Evolutionary conservation across 352 stramenopile genomes (phyloP).

Genomic region (Phytophthora podocarpi): DNA sequence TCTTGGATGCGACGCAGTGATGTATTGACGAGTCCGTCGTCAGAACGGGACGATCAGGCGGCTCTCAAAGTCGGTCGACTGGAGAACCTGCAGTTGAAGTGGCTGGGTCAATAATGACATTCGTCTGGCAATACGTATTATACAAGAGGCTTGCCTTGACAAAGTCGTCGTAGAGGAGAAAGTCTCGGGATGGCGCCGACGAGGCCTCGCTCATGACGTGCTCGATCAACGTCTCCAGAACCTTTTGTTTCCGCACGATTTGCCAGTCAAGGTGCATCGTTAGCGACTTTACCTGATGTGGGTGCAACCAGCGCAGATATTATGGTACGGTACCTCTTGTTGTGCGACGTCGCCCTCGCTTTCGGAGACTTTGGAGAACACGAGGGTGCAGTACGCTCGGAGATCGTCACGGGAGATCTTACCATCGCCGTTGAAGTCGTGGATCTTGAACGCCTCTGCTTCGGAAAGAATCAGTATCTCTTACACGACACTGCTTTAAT

Average conservation of each 20-base stretch:
- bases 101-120: constrained; percentile 1
- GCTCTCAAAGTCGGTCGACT: constrained; percentile 69
- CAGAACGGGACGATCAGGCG: constrained; percentile 59
- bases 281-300: not conserved
- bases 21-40: constrained; percentile 29
- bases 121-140: constrained; percentile 6
- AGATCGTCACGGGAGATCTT: constrained; percentile 70
- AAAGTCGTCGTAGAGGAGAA: constrained; percentile 66
- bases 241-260: constrained; percentile 19
- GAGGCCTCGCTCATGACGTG: constrained; percentile 60
- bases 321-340: constrained; percentile 49
- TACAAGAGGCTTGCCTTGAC: constrained; percentile 46
- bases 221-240: constrained; percentile 45
- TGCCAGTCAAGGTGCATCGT: no score
- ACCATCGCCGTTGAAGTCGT: constrained; percentile 75
- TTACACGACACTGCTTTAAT: not conserved
- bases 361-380: constrained; percentile 41
- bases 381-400: constrained; percentile 45
- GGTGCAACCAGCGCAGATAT: no score
- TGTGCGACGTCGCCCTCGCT: constrained; percentile 31
- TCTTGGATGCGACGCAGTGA: constrained; percentile 2
- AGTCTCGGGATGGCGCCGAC: constrained; percentile 49
- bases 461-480: not conserved
- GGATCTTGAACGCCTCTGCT: constrained; percentile 67
- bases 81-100: constrained; percentile 45